phyloP scores from a whole-genome alignment of 257 asterid genomes.

The Knoxia roxburghii region DNA sequence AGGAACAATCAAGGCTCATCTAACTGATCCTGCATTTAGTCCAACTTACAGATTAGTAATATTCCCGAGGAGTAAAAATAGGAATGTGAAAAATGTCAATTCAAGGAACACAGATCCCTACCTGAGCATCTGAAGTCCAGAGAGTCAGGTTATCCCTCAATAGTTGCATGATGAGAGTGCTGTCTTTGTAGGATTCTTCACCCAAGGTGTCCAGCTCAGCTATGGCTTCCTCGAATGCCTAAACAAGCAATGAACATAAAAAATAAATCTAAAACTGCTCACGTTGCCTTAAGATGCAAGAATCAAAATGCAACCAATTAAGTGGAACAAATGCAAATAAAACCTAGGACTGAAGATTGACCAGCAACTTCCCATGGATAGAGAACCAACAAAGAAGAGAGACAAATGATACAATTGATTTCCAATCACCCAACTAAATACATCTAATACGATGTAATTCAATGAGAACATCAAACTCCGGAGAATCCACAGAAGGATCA shows the following conservation, averaged over 20 bases:
- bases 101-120: too few species aligned
- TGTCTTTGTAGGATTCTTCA: constrained; percentile 52
- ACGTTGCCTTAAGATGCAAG: too few species aligned
- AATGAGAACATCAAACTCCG: not conserved
- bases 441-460: not conserved
- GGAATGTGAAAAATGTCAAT: too few species aligned
- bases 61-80: not conserved
- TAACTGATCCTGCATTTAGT: constrained; percentile 35
- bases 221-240: constrained; percentile 56
- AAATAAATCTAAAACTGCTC: too few species aligned
- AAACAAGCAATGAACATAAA: not conserved
- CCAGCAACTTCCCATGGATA: not conserved
- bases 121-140: constrained; percentile 57
- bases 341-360: not conserved
- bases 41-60: constrained; percentile 2
- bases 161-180: constrained; percentile 55
- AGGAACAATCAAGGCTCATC: constrained; percentile 36
- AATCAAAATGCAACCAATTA: too few species aligned
- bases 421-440: not conserved
- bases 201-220: constrained; percentile 55
- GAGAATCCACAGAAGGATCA: not conserved
- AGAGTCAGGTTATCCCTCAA: constrained; percentile 50
- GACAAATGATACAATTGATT: not conserved
- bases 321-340: not conserved
- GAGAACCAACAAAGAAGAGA: not conserved